These are phyloP conservation scores for Tylopilus rubrobrunneus DNA, from an alignment of 768 basidiomycete species.

Conservation along the genomic window DNA sequence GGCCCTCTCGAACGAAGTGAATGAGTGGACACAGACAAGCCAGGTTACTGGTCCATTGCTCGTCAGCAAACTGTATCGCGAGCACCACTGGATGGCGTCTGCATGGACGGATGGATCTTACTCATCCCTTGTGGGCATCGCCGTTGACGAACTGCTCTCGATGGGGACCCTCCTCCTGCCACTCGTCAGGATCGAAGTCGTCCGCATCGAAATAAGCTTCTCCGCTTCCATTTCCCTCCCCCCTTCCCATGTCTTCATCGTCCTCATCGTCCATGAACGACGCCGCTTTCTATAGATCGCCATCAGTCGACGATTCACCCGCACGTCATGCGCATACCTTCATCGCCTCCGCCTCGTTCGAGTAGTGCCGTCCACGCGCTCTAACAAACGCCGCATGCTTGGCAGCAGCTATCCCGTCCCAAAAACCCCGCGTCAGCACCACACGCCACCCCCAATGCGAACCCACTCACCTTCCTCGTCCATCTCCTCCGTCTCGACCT, in stretches of 20 bases:
- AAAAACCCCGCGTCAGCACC: background rate
- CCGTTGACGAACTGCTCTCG: constrained; percentile 18
- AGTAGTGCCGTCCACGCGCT: constrained; percentile 81
- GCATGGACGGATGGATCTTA: background rate
- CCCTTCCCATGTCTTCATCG: constrained; percentile 11
- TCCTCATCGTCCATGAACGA: constrained; percentile 66
- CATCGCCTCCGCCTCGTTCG: constrained; percentile 91
- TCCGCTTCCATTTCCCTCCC: background rate
- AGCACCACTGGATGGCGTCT: background rate
- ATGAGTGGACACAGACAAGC: background rate
- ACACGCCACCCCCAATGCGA: background rate
- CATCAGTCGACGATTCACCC: background rate
- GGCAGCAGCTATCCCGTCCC: constrained; percentile 52
- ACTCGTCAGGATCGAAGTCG: background rate
- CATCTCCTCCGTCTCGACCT: constrained; percentile 78
- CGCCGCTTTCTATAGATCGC: constrained; percentile 51
- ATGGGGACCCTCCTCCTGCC: background rate
- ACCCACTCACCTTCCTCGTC: constrained; percentile 72
- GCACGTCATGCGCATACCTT: constrained; percentile 49
- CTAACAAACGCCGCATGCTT: constrained; percentile 81
- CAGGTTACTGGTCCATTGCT: background rate
- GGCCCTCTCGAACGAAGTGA: background rate
- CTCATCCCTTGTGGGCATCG: constrained; percentile 17
- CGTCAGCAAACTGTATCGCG: background rate
- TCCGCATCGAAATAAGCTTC: constrained; percentile 16